Evolutionary conservation across 257 asterid genomes (phyloP).

Genomic region (Gentiana macrophylla): DNA sequence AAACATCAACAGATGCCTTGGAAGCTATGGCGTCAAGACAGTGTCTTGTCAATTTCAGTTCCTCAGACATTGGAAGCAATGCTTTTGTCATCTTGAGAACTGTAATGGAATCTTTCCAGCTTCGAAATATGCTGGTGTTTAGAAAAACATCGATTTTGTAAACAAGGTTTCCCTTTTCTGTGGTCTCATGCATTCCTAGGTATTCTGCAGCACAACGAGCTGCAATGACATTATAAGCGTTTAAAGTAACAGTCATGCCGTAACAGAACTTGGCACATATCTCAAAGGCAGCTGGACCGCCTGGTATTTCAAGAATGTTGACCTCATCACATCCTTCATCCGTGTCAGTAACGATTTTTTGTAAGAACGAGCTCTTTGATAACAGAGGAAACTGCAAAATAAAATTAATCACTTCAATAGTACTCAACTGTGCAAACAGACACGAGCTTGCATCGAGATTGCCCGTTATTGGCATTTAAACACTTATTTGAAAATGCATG

Average conservation of each 20-base stretch:
- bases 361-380: slow-evolving; percentile 67
- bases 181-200: slow-evolving; percentile 68
- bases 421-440: neutral
- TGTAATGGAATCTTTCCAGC: slow-evolving; percentile 94
- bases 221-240: slow-evolving; percentile 65
- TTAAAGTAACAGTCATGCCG: slow-evolving; percentile 75
- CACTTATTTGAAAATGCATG: no score
- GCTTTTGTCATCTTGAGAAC: slow-evolving; percentile 61
- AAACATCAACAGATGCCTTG: slow-evolving; percentile 59
- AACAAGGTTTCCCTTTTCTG: slow-evolving; percentile 78
- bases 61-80: slow-evolving; percentile 48
- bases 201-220: slow-evolving; percentile 91
- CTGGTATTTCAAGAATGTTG: slow-evolving; percentile 67
- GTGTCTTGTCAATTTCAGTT: slow-evolving; percentile 55
- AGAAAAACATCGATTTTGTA: slow-evolving; percentile 88
- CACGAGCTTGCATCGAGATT: slow-evolving; percentile 32
- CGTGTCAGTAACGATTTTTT: slow-evolving; percentile 51
- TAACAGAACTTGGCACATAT: slow-evolving; percentile 90
- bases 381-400: slow-evolving; percentile 81
- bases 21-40: slow-evolving; percentile 80
- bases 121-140: slow-evolving; percentile 60
- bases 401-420: slow-evolving; percentile 14
- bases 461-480: no score
- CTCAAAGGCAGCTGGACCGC: slow-evolving; percentile 73
- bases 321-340: slow-evolving; percentile 58